phyloP scores from a whole-genome alignment of 495 filamentous ascomycete genomes.

The Annulohypoxylon moriforme region DNA sequence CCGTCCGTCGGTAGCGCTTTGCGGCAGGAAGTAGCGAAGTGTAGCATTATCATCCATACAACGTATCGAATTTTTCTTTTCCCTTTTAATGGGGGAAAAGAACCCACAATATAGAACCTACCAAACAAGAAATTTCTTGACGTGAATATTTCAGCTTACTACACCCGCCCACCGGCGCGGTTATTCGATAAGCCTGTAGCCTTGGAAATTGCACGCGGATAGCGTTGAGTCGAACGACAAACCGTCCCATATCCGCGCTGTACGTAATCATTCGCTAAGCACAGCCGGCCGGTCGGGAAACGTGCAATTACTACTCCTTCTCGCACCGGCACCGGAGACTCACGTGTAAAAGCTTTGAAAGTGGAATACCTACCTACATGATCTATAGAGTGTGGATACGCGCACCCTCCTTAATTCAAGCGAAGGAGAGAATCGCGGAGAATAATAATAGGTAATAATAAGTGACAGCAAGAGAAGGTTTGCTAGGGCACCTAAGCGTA shows the following conservation, averaged over 20 bases:
- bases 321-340: background rate
- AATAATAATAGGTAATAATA: background rate
- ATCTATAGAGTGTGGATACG: background rate
- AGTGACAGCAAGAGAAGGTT: no score
- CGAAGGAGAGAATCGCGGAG: background rate
- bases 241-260: background rate
- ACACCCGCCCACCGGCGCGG: background rate
- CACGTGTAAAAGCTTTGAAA: background rate
- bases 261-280: background rate
- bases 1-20: background rate
- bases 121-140: background rate
- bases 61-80: background rate
- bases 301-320: background rate
- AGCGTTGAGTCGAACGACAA: background rate
- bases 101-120: background rate
- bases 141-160: background rate
- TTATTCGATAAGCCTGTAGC: background rate
- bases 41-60: background rate
- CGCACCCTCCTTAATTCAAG: background rate
- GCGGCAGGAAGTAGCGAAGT: conserved; percentile 1
- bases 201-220: background rate
- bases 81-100: background rate
- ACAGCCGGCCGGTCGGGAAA: background rate
- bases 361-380: background rate
- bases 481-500: background rate